Percentiles rank a stretch among this genome's conserved stretches.
phyloP scores from a whole-genome alignment of 176 grass and related monocot species.

The Ampelocalamus luodianensis region DNA sequence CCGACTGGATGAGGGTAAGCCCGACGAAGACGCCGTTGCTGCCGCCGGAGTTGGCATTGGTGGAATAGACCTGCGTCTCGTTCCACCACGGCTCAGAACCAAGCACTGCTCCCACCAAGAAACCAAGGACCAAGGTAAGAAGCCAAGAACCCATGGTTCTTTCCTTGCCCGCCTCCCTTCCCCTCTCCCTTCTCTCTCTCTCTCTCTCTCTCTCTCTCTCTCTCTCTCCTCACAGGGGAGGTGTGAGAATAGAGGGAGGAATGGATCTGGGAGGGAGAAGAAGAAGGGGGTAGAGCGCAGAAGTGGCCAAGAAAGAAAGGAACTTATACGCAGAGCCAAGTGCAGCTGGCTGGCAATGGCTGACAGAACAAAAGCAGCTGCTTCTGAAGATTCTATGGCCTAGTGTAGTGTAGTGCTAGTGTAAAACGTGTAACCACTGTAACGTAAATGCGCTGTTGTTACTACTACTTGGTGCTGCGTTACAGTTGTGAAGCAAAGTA shows the following conservation, averaged over 20 bases:
- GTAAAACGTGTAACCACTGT: neutral
- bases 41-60: conserved; percentile 37
- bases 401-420: neutral
- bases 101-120: conserved; percentile 30
- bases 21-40: conserved; percentile 72
- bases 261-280: conserved; percentile 54
- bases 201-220: neutral
- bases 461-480: neutral
- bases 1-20: conserved; percentile 78
- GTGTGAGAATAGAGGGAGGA: neutral
- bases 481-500: conserved; percentile 39
- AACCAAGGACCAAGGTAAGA: conserved; percentile 37
- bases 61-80: conserved; percentile 47
- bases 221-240: conserved; percentile 19
- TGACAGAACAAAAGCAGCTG: conserved; percentile 28
- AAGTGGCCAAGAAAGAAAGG: conserved; percentile 40
- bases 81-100: conserved; percentile 70
- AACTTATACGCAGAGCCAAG: conserved; percentile 49
- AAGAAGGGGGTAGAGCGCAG: conserved; percentile 14
- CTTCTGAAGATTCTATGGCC: conserved; percentile 38
- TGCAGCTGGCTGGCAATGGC: conserved; percentile 45
- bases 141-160: conserved; percentile 40
- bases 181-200: conserved; percentile 9
- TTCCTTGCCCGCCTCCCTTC: neutral
- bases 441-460: neutral